Conservation (phyloP, 768 basidiomycete genomes). For the Pluteus cervinus region DNA sequence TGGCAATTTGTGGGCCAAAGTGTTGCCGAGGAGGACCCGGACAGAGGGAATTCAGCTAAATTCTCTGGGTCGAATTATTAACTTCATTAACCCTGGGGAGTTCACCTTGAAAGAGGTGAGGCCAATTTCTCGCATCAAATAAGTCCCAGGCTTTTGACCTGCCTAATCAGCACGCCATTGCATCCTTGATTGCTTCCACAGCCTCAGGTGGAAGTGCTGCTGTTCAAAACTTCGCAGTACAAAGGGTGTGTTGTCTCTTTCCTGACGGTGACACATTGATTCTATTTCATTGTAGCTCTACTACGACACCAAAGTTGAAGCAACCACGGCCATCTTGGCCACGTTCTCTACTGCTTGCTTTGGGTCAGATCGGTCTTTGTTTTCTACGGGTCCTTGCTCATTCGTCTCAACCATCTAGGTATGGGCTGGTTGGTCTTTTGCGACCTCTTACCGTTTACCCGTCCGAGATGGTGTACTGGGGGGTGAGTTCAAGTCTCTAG, state of each 20-base stretch:
- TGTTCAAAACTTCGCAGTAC: conserved; percentile 57
- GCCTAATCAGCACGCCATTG: conserved; percentile 47
- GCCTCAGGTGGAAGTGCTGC: conserved; percentile 48
- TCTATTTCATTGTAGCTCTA: conserved; percentile 45
- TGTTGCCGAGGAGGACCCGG: conserved; percentile 35
- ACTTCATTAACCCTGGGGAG: conserved; percentile 51
- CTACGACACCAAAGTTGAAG: conserved; percentile 50
- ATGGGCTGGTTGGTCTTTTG: conserved; percentile 53
- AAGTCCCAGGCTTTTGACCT: not conserved
- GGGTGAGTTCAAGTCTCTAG: conserved; percentile 25
- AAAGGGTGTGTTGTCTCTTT: conserved; percentile 31
- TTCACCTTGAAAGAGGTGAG: conserved; percentile 55
- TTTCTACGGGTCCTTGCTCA: not conserved
- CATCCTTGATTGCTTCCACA: conserved; percentile 51
- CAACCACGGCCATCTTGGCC: conserved; percentile 51
- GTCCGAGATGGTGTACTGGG: conserved; percentile 61
- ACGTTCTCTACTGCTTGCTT: conserved; percentile 63
- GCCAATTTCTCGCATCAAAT: not conserved
- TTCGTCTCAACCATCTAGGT: conserved; percentile 25
- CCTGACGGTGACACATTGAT: not conserved
- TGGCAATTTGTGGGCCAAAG: conserved; percentile 44
- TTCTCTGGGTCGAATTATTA: conserved; percentile 32
- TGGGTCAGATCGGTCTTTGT: conserved; percentile 36
- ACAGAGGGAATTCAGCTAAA: conserved; percentile 39
- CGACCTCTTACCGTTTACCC: conserved; percentile 56